Base-by-base conservation (phyloP, 2,329 filamentous ascomycete species). In the Mariannaea elegans region DNA sequence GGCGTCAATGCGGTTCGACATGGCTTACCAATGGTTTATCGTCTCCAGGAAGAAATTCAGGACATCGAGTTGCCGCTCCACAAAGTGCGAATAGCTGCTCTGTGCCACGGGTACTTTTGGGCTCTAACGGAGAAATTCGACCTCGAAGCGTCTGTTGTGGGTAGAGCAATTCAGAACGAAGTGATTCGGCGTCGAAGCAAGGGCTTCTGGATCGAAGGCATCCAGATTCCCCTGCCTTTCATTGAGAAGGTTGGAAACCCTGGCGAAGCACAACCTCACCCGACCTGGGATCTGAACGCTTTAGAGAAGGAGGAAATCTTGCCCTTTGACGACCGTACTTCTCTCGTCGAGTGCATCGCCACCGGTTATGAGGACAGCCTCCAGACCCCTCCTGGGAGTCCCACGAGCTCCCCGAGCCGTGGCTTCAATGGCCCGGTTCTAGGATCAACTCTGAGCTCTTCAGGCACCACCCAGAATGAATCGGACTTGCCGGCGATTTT, bases 71-170 rank as follows among this genome's bases (percentile, higher is more conserved):
- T 84, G 21, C 87, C 90, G 0, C 75, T 87, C 39, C 85, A 89
- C 27, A 95, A 94, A 72, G 86, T 97, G 36, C 90, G 92, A 41
- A 81, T 96, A 41, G 93, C 91, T 27, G 93, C 91, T 71, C 80
- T 98, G 56, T 92, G 94, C 49, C 92, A 97, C 71, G 94, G 93
- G 8, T 97, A 97, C 75, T 88, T 97, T 59, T 94, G 91, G 90
- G 85, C 87, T 1, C 73, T 97, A 61, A 88, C 86, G 4, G 89
- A 94, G 59, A 89, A 87, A 55, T 94, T 97, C 63, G 86, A 91
- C 44, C 89, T 96, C 62, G 90, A 94, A 53, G 82, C 82, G 7
- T 88, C 90, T 0, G 80, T 83, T 0, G 83, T 91, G 16, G 93
- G 92, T 7, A 83, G 84, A 51, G 87, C 87, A 7, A 87, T 97